A percentile compares a stretch with the other conserved stretches of the same genome.
Evolutionary conservation across 2,329 filamentous ascomycete genomes (phyloP).

Genomic region (Zalaria obscura): DNA sequence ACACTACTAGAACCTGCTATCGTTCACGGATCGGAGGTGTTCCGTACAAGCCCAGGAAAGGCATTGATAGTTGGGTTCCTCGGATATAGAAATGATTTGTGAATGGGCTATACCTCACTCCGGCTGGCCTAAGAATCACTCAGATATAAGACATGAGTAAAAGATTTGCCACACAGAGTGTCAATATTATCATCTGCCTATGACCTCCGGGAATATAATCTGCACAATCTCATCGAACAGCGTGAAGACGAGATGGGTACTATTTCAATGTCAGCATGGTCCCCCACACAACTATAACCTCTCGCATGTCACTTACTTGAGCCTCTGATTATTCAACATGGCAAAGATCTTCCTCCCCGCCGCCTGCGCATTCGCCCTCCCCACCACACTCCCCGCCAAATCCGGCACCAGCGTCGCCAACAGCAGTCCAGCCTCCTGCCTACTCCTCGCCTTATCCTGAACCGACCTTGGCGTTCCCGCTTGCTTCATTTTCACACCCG

Average conservation of each 20-base stretch:
- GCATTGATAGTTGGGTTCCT: too few species aligned
- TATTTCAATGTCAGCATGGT: slow-evolving; percentile 15
- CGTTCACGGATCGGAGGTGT: too few species aligned
- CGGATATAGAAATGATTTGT: too few species aligned
- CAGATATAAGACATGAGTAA: too few species aligned
- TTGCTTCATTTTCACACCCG: slow-evolving; percentile 44
- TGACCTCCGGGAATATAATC: slow-evolving; percentile 25
- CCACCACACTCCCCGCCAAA: slow-evolving; percentile 83
- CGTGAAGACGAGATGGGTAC: slow-evolving; percentile 35
- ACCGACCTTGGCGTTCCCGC: slow-evolving; percentile 43
- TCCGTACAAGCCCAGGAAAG: too few species aligned
- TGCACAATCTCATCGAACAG: slow-evolving; percentile 33
- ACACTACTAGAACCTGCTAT: too few species aligned
- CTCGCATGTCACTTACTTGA: slow-evolving; percentile 55
- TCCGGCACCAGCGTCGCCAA: slow-evolving; percentile 83
- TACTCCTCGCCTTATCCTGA: slow-evolving; percentile 63
- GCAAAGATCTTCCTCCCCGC: slow-evolving; percentile 82
- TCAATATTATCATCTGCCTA: slow-evolving; percentile 3
- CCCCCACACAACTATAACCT: background rate
- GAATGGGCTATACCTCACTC: too few species aligned
- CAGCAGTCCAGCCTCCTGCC: slow-evolving; percentile 78
- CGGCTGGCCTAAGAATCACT: too few species aligned
- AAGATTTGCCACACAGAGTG: too few species aligned
- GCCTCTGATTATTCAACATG: slow-evolving; percentile 74
- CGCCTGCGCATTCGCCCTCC: slow-evolving; percentile 76